Percentiles rank a stretch among this genome's conserved stretches.
Evolutionary conservation across 2,329 filamentous ascomycete species (phyloP).

Genomic region (Penicillium nordicum): DNA sequence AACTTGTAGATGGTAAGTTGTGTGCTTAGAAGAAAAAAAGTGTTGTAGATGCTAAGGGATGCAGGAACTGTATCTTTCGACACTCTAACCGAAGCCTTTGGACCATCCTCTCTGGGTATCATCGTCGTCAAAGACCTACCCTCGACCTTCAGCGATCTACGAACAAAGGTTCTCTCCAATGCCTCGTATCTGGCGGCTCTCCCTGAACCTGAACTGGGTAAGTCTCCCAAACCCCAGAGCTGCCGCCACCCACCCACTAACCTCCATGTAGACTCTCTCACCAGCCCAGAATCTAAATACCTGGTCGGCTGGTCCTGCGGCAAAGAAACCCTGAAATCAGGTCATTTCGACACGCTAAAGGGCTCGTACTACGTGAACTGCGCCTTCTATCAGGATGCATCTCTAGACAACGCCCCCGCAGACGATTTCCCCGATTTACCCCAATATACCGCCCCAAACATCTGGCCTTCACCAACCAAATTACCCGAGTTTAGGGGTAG

Average conservation of each 20-base stretch:
- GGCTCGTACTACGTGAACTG: slow-evolving; percentile 64
- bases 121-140: slow-evolving; percentile 89
- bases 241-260: background rate
- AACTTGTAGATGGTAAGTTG: slow-evolving; percentile 46
- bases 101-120: slow-evolving; percentile 84
- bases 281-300: slow-evolving; percentile 52
- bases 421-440: slow-evolving; percentile 58
- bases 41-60: slow-evolving; percentile 2
- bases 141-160: slow-evolving; percentile 64
- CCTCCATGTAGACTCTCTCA: slow-evolving; percentile 37
- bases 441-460: slow-evolving; percentile 84
- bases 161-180: slow-evolving; percentile 74
- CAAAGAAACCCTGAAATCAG: slow-evolving; percentile 60
- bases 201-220: slow-evolving; percentile 67
- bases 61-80: slow-evolving; percentile 43
- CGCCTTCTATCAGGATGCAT: slow-evolving; percentile 49
- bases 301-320: slow-evolving; percentile 63
- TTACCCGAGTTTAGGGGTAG: slow-evolving; percentile 73
- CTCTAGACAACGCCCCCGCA: slow-evolving; percentile 37
- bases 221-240: slow-evolving; percentile 24
- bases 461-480: slow-evolving; percentile 71
- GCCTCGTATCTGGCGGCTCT: slow-evolving; percentile 86
- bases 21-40: background rate
- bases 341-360: slow-evolving; percentile 61
- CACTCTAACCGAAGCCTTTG: slow-evolving; percentile 67